phyloP scores from a whole-genome alignment of 257 asterid genomes.

The Echium plantagineum region DNA sequence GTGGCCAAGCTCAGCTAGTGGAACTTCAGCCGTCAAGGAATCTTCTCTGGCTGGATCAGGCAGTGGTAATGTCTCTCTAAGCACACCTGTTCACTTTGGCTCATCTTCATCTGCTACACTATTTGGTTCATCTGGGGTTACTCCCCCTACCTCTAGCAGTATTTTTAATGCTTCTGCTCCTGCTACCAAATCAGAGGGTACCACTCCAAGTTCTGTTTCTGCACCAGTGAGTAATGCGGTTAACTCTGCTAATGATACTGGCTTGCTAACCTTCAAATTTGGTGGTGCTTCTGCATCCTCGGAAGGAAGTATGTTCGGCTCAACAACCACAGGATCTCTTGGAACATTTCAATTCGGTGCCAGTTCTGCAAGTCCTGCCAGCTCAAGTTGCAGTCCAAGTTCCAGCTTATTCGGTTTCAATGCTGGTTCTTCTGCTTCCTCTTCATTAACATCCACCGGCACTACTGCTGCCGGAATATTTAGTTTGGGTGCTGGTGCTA shows the following conservation, averaged over 20 bases:
- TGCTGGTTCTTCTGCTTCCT: slow-evolving; percentile 2
- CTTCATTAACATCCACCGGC: slow-evolving; percentile 16
- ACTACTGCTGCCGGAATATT: slow-evolving; percentile 6
- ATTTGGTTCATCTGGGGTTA: slow-evolving; percentile 8
- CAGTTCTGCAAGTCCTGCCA: neutral
- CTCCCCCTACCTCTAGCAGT: slow-evolving; percentile 13
- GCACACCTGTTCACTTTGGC: slow-evolving; percentile 13
- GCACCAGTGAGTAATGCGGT: slow-evolving; percentile 1
- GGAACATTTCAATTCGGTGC: neutral
- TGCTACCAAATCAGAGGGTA: slow-evolving; percentile 9
- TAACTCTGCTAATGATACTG: neutral
- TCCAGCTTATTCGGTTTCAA: neutral
- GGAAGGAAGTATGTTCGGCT: neutral
- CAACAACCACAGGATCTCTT: neutral
- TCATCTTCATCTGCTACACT: slow-evolving; percentile 9
- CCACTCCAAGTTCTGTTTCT: slow-evolving; percentile 7
- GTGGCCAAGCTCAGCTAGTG: slow-evolving; percentile 7
- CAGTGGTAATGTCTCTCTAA: slow-evolving; percentile 7
- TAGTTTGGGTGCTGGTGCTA: slow-evolving; percentile 24
- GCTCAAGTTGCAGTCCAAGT: neutral
- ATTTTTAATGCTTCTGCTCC: slow-evolving; percentile 10
- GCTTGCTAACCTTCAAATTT: neutral
- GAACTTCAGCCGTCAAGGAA: neutral
- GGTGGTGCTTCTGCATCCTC: neutral
- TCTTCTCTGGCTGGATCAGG: slow-evolving; percentile 15